Evolutionary conservation across 2,329 filamentous ascomycete genomes (phyloP).

Genomic region (Colletotrichum scovillei): DNA sequence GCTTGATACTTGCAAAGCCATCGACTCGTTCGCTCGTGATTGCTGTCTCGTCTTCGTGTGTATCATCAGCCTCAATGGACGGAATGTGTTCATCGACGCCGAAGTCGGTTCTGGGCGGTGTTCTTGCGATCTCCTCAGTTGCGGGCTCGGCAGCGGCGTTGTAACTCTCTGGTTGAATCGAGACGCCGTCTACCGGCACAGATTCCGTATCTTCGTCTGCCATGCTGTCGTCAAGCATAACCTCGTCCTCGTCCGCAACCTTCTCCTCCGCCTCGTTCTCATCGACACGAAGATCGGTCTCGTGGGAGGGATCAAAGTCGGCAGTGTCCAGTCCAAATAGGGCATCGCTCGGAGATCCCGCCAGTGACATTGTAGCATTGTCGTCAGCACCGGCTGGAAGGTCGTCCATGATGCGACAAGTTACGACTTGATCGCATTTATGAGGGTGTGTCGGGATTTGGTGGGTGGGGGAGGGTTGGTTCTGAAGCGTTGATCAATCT

Average conservation of each 20-base stretch:
- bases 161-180: neutral
- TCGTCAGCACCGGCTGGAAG: slow-evolving; percentile 38
- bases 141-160: neutral
- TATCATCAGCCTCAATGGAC: neutral
- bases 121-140: neutral
- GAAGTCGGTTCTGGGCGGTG: neutral
- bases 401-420: slow-evolving; percentile 38
- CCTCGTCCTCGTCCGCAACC: neutral
- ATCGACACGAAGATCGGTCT: neutral
- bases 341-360: slow-evolving; percentile 4
- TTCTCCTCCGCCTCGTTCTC: neutral
- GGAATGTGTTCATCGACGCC: neutral
- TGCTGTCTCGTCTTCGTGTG: too few relatives aligned
- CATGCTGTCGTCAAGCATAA: neutral
- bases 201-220: neutral
- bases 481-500: too few relatives aligned
- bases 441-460: neutral
- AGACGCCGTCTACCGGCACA: neutral
- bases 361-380: neutral
- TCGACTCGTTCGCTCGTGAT: neutral
- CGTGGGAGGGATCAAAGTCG: neutral
- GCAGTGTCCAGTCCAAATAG: slow-evolving; percentile 25
- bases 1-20: neutral
- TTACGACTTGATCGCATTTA: slow-evolving; percentile 1
- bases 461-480: neutral